Conservation (phyloP, 2,329 filamentous ascomycete species). For the Hymenoscyphus infarciens region DNA sequence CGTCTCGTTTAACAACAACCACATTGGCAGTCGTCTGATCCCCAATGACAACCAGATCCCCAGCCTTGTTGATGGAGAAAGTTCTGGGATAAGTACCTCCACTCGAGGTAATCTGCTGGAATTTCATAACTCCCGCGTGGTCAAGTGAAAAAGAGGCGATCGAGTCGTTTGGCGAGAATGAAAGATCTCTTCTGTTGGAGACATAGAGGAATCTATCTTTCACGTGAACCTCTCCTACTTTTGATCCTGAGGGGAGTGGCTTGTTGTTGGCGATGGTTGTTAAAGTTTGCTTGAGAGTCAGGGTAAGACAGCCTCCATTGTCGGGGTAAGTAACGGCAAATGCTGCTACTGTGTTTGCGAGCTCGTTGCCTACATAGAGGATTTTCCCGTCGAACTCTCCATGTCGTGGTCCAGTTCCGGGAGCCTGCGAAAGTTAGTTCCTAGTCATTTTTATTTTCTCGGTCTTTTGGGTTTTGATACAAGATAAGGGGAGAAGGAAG, state of each 20-base stretch:
- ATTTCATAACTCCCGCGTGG: conserved; percentile 38
- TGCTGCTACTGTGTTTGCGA: conserved; percentile 40
- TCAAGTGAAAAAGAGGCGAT: conserved; percentile 40
- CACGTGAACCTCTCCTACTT: conserved; percentile 53
- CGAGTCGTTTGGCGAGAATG: conserved; percentile 50
- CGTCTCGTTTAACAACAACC: conserved; percentile 40
- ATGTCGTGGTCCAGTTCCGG: conserved; percentile 50
- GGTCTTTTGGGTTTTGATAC: background rate
- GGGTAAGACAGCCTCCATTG: conserved; percentile 41
- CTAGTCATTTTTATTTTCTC: background rate
- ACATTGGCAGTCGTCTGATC: conserved; percentile 42
- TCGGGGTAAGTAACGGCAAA: conserved; percentile 38
- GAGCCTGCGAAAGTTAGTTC: conserved; percentile 2
- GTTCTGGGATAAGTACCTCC: conserved; percentile 44
- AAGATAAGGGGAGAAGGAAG: background rate
- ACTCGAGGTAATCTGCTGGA: conserved; percentile 41
- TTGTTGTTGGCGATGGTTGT: conserved; percentile 45
- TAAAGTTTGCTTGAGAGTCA: conserved; percentile 44
- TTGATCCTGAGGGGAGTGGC: conserved; percentile 43
- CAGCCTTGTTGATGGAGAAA: conserved; percentile 43
- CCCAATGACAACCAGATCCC: conserved; percentile 42
- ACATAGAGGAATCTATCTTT: conserved; percentile 54
- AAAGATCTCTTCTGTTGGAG: conserved; percentile 59
- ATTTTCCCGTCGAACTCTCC: conserved; percentile 42
- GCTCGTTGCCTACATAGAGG: conserved; percentile 44